Base-by-base conservation (phyloP, 768 basidiomycete genomes). In the Termitomyces sp. region DNA sequence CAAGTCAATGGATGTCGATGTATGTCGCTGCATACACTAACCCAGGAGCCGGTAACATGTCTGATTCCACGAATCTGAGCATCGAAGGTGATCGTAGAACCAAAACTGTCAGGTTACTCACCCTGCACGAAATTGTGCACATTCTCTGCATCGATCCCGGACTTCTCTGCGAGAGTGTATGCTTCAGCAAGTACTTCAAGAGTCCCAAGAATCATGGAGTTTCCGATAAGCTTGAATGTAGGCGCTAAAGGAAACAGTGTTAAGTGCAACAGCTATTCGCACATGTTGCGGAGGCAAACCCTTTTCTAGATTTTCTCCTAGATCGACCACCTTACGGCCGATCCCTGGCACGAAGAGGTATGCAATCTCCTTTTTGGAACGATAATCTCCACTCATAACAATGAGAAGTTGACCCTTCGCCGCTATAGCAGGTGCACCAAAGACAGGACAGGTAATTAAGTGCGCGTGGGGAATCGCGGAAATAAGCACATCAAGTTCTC, bases 221-320 rank as follows among this genome's bases (percentile, higher is more conserved):
- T 94, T 17, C 87, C 91, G 48, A 92, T 81, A 8, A 94, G 73
- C 69, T 94, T 94, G 72, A 86, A 80, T 9, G 82, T 84, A 5
- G 82, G 79, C 14, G 86, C 86, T 87, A 52, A 47, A 21, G 15
- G 44, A n/a, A 33, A 19, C 8, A 23, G 11, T 12, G 26, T 10
- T 26, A 19, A 26, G 50, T 41, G 10, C 26, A 12, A 51, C n/a
- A 41, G 10, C 26, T 17, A 40, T 51, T 40, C 11, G 11, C n/a
- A 41, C 3, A 40, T 19, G 26, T 12, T 30, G 10, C 38, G 6
- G 44, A 5, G 21, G 44, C 56, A 41, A 33, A 80, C 89, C 91
- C 71, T 90, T 87, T 72, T 94, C 90, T 33, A 94, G 77, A 67
- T 95, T 92, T 26, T 81, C 85, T 26, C 94, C 94, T 11, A 96